phyloP scores from a whole-genome alignment of 768 basidiomycete genomes.

The Cystofilobasidium ferigula region DNA sequence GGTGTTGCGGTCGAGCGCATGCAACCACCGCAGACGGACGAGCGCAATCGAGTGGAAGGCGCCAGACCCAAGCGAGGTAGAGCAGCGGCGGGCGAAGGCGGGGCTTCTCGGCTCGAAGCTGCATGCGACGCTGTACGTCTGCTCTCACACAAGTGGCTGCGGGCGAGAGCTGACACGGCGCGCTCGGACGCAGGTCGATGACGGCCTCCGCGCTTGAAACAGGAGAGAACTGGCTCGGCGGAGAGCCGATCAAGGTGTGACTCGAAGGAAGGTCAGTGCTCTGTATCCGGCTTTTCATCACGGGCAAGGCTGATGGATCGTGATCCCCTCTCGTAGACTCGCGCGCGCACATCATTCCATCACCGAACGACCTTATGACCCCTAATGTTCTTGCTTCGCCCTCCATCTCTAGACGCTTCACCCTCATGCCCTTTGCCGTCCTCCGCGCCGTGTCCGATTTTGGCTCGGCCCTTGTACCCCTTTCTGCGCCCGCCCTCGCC shows the following conservation, averaged over 20 bases:
- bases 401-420: too few species aligned
- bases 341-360: too few species aligned
- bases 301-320: too few species aligned
- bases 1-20: not conserved
- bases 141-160: not conserved
- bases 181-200: not conserved
- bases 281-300: too few species aligned
- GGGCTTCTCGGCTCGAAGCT: conserved; percentile 13
- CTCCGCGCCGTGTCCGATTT: too few species aligned
- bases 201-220: conserved; percentile 16
- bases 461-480: too few species aligned
- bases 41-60: conserved; percentile 1
- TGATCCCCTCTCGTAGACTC: too few species aligned
- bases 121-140: conserved; percentile 17
- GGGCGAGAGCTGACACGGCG: not conserved
- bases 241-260: not conserved
- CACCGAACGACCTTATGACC: too few species aligned
- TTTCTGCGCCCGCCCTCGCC: too few species aligned
- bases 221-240: conserved; percentile 21
- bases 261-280: too few species aligned
- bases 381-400: too few species aligned
- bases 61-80: not conserved
- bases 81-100: conserved; percentile 7
- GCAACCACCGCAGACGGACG: not conserved
- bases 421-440: too few species aligned